Evolutionary conservation across 306 rosid genomes (phyloP), one percentile per base, ranked within the genome.

Genomic region (Ceratonia siliqua): DNA sequence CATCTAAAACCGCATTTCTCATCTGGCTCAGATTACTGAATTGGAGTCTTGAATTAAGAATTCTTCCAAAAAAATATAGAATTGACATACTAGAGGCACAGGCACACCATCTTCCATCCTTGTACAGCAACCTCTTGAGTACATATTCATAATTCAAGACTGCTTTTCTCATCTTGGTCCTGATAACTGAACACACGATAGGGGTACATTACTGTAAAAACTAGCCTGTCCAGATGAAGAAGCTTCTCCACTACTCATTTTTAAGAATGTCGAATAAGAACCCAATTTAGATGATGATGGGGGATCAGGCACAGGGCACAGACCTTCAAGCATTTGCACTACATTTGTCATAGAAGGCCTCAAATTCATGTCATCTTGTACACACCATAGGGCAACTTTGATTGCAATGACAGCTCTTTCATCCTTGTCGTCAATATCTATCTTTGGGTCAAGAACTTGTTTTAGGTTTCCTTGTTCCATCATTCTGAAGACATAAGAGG

Each of bases 291-390:
- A 81, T 42, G 86, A 85, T 6, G 87, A 53, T 8, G 92, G 97
- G 1, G 94, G 98, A 30, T 76, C 88, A 61, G 83, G 83, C 13
- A 89, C 89, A 22, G 41, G 36, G 33, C 81, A 72, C 42, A 91
- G 72, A 59, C 97, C 98, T 82, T 91, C 95, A 59, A 94, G 97
- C 97, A 91, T 91, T 81, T 91, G 98, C 46, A 85, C 91, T 14
- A 94, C 98, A 67, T 84, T 90, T 0, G 87, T 79, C 98, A 94
- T 91, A 7, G 95, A 58, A 50, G 97, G 98, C 70, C 97, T 83
- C 61, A 85, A 74, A 55, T 52, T 73, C 93, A 84, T 85, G 11
- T 94, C 97, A 77, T 89, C 97, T 39, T 94, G 96, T 69, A 94
- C 76, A 68, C 97, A 94, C 97, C 96, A 91, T 3, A 91, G 85